Evolutionary conservation across 2,329 filamentous ascomycete species (phyloP).

Genomic region (Fusarium sp.): DNA sequence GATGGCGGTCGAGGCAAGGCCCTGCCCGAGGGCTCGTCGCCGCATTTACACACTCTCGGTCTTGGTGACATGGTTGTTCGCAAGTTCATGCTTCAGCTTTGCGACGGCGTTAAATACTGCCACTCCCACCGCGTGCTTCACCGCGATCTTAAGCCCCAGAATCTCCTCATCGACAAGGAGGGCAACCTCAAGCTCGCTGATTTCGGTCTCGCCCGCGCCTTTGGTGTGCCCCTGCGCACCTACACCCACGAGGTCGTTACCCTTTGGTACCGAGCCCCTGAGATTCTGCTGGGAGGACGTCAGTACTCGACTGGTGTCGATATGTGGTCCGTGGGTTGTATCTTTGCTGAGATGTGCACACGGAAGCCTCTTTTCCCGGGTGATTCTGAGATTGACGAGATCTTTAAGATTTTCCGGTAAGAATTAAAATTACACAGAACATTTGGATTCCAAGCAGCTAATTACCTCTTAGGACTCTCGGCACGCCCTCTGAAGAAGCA

Average conservation of each 20-base stretch:
- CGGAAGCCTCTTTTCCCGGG: conserved; percentile 93
- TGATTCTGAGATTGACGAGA: conserved; percentile 76
- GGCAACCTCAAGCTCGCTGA: conserved; percentile 93
- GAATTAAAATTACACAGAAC: conserved; percentile 39
- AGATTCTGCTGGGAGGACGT: conserved; percentile 90
- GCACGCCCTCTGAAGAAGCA: conserved; percentile 84
- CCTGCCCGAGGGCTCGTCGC: conserved; percentile 81
- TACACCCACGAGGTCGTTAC: conserved; percentile 97
- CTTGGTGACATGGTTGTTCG: conserved; percentile 87
- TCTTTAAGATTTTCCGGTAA: conserved; percentile 78
- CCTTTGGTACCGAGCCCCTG: conserved; percentile 91
- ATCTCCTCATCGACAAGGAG: conserved; percentile 87
- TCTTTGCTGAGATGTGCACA: conserved; percentile 97
- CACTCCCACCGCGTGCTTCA: conserved; percentile 90
- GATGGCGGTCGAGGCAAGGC: conserved; percentile 90
- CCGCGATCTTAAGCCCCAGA: conserved; percentile 92
- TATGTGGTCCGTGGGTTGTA: conserved; percentile 96
- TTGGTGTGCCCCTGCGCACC: conserved; percentile 90
- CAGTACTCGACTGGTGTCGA: conserved; percentile 96
- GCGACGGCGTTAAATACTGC: conserved; percentile 88
- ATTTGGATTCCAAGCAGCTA: conserved; percentile 5
- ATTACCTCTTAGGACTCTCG: conserved; percentile 71
- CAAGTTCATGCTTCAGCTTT: conserved; percentile 92
- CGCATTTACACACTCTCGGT: conserved; percentile 76
- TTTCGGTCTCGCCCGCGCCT: conserved; percentile 90